phyloP scores from a whole-genome alignment of 108 stramenopile genomes.

The Stephanodiscus minutulus region DNA sequence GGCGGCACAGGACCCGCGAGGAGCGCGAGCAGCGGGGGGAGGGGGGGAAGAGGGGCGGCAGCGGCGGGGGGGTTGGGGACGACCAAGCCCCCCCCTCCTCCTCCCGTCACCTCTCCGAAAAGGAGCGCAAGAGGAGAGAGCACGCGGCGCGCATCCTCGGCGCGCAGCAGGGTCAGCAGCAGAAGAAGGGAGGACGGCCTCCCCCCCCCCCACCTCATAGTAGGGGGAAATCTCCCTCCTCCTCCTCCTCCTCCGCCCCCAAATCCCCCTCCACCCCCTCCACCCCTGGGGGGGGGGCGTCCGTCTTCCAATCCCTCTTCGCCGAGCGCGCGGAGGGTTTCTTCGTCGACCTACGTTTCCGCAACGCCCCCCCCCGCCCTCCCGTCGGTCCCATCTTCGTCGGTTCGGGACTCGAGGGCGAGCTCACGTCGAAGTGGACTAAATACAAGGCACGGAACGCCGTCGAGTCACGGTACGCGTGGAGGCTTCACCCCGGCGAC shows the following conservation, averaged over 20 bases:
- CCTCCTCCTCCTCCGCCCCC: too few relatives aligned
- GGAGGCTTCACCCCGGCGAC: slow-evolving; percentile 75
- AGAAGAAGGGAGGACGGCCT: slow-evolving; percentile 16
- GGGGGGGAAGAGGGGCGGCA: too few relatives aligned
- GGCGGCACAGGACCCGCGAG: too few relatives aligned
- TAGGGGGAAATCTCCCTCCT: neutral
- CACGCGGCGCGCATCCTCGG: slow-evolving; percentile 60
- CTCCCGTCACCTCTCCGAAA: too few relatives aligned
- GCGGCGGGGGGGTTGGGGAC: too few relatives aligned
- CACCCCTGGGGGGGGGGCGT: slow-evolving; percentile 45
- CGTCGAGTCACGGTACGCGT: slow-evolving; percentile 73
- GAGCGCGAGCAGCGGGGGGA: too few relatives aligned
- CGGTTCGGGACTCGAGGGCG: slow-evolving; percentile 73
- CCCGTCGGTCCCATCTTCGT: slow-evolving; percentile 90
- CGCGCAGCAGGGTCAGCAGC: slow-evolving; percentile 46
- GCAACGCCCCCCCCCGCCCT: slow-evolving; percentile 89
- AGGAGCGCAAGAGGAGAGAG: slow-evolving; percentile 76
- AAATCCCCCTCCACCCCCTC: too few relatives aligned
- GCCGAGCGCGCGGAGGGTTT: slow-evolving; percentile 79
- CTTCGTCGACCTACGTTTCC: slow-evolving; percentile 78
- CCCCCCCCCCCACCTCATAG: slow-evolving; percentile 15
- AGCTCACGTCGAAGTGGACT: slow-evolving; percentile 62
- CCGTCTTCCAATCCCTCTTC: slow-evolving; percentile 78
- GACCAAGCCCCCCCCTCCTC: too few relatives aligned
- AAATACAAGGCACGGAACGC: slow-evolving; percentile 60